Conservation (phyloP, 495 filamentous ascomycete species). For the Thozetella sp. region DNA sequence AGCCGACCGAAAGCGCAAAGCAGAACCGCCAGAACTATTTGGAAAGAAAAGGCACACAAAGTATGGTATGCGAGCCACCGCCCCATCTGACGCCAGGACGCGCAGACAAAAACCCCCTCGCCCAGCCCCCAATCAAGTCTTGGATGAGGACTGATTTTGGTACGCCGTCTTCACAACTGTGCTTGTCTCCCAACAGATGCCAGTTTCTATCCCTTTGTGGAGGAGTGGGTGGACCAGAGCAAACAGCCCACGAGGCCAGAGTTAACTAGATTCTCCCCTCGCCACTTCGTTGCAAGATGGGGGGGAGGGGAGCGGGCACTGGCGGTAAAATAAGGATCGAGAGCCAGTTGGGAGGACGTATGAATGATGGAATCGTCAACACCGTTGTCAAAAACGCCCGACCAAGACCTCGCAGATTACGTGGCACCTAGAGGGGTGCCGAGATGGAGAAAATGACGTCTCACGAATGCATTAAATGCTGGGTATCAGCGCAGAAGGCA, state of each 20-base stretch:
- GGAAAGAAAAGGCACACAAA: neutral
- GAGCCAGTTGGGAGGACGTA: conserved; percentile 11
- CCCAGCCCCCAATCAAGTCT: neutral
- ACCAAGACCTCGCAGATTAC: conserved; percentile 21
- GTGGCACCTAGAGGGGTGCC: conserved; percentile 19
- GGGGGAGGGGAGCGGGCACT: neutral
- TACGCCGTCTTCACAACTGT: neutral
- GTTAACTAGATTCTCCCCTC: neutral
- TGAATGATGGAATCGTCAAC: conserved; percentile 26
- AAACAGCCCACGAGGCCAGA: neutral
- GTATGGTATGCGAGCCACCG: conserved; percentile 1
- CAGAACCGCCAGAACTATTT: conserved; percentile 2
- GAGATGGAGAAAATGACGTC: conserved; percentile 34
- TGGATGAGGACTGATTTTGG: neutral
- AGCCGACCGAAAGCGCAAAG: neutral
- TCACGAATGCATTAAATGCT: conserved; percentile 52
- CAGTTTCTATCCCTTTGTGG: neutral
- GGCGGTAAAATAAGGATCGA: neutral
- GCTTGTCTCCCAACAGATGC: neutral
- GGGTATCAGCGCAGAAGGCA: conserved; percentile 47
- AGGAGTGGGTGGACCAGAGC: neutral
- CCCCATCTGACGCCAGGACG: conserved; percentile 2
- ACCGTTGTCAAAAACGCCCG: conserved; percentile 28
- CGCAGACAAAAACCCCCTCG: neutral
- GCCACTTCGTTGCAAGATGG: neutral